Base-by-base conservation (phyloP, 2,329 filamentous ascomycete genomes). In the Septoria petroselini region DNA sequence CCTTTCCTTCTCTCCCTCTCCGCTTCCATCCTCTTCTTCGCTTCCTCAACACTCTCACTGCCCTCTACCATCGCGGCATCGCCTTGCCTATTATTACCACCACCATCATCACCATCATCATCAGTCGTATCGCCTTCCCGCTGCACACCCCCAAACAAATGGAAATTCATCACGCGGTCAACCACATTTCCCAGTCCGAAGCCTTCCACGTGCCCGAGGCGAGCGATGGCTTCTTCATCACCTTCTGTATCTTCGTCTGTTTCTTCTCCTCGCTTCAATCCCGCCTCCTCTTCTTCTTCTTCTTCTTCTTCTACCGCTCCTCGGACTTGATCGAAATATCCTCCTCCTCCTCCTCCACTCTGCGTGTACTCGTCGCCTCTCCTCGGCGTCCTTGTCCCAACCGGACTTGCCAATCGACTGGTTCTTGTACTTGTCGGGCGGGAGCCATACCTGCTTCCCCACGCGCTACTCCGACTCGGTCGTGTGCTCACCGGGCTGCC, bases 111-210 rank as follows among this genome's bases (percentile, higher is more conserved):
- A 11, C 25, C 61, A 27, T 65, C 60, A 19, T 64, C 62, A 37
- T 64, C 65, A 9, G 59, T 68, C 33, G 64, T 66, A 31, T 72
- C 71, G n/a, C 62, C 67, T 27, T 78, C 75, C 41, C 77, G 74
- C 7, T 78, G 76, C 1, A 77, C 73, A 2, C 72, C 72, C n/a
- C 43, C 43, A 57, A 82, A 82, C 33, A 81, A 55, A 8, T 74
- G 75, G 74, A 78, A 81, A 25, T 78, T 78, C 50, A 83, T 77
- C 29, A 83, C 60, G 18, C 73, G 68, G 56, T 83, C 80, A 58
- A 83, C 71, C 73, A 78, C 77, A 7, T 72, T 68, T 0, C 80
- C 80, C 3, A 83, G 64, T 0, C 79, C 77, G 52, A 78, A 80
- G 1, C 74, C 75, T n/a, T 59, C 71, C 68, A 55, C 76, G 72